phyloP scores from a whole-genome alignment of 1,284 basidiomycete genomes.

The Kalmanozyma brasiliensis region DNA sequence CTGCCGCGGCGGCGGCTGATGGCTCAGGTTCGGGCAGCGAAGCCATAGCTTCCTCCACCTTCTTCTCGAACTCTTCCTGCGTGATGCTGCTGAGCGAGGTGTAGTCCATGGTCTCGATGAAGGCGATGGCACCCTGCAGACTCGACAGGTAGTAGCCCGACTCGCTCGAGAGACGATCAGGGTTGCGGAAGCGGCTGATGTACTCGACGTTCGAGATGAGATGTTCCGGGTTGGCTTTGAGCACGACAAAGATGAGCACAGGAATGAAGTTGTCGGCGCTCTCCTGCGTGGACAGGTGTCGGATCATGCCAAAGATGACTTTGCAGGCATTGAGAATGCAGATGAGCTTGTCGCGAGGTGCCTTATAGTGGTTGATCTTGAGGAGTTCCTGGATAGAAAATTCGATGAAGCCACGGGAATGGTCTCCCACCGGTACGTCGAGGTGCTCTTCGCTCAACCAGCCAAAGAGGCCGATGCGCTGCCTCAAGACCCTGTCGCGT shows the following conservation, averaged over 20 bases:
- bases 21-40: conserved; percentile 36
- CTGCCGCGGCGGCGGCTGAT: neutral
- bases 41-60: conserved; percentile 54
- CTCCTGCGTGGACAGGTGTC: conserved; percentile 74
- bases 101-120: conserved; percentile 97
- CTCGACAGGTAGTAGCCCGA: conserved; percentile 97
- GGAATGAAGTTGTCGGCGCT: conserved; percentile 89
- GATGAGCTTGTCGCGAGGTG: conserved; percentile 95
- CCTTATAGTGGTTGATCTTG: conserved; percentile 99
- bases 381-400: conserved; percentile 88
- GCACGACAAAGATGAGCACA: conserved; percentile 90
- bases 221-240: conserved; percentile 91
- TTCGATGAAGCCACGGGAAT: conserved; percentile 81
- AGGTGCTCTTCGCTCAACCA: conserved; percentile 92
- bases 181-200: conserved; percentile 92
- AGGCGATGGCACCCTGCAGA: conserved; percentile 81
- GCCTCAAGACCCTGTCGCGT: conserved; percentile 86
- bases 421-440: conserved; percentile 71
- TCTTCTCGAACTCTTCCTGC: conserved; percentile 86
- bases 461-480: conserved; percentile 88
- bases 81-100: conserved; percentile 89
- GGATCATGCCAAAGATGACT: conserved; percentile 95
- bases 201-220: conserved; percentile 90
- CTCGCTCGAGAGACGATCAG: conserved; percentile 88
- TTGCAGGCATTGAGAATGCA: conserved; percentile 98